Base-by-base conservation (phyloP, 495 filamentous ascomycete species). In the Penicillium ochrochloron region DNA sequence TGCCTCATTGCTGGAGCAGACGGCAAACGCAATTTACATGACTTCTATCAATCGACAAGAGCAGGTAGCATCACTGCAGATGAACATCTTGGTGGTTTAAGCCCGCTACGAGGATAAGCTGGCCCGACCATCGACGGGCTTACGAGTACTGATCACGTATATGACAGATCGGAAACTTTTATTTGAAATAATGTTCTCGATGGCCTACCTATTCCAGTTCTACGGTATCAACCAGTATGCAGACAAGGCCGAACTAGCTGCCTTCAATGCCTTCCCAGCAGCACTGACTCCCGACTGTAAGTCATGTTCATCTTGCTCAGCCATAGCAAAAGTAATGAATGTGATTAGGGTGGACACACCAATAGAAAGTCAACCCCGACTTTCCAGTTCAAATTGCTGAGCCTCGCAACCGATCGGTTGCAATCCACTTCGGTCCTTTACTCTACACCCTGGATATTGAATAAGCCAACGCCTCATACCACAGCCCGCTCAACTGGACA, bases 231-330 rank as follows among this genome's bases (percentile, higher is more conserved):
- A 79, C 37, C 59, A 75, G n/a, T 85, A 83, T 60, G 88, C 85
- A 5, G 87, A 89, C 65, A 72, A 77, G 19, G 79, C 82, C 10
- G 88, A 89, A 68, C 70, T 80, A 50, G 78, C 80, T 10, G 85
- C 86, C 10, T 90, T 86, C 73, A 89, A 89, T 57, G 82, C 84
- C 6, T 69, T 88, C 9, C 86, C 88, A 5, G 83, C 80, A 1
- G 81, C 80, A 55, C 55, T 87, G 31, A 82, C 81, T n/a, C 73
- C 78, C 8, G 82, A 88, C 64, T 85, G 42, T 46, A 48, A 21
- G 44, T 4, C n/a, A 25, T 25, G 8, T 48, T 44, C n/a, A 25
- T 12, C n/a, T 48, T 7, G 2, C 19, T 17, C 44, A 2, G 31
- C 12, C 19, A 23, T 25, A 19, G 3, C 44, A 10, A 44, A 17